phyloP scores from a whole-genome alignment of 139 green algal genomes.

The Tetraselmis chui region DNA sequence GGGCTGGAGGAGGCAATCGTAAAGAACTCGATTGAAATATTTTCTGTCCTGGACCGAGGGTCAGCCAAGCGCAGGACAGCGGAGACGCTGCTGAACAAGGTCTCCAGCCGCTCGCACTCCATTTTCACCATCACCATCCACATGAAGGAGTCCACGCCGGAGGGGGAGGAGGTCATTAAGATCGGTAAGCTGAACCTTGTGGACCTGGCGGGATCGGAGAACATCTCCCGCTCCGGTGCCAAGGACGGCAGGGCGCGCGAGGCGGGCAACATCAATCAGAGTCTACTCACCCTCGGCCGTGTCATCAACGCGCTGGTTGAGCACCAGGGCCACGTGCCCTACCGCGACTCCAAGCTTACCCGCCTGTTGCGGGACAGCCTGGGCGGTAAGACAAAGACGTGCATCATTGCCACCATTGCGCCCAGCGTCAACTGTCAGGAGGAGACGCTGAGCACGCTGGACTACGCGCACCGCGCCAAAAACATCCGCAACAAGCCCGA shows the following conservation, averaged over 20 bases:
- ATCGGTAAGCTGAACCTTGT: constrained; percentile 98
- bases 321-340: constrained; percentile 53
- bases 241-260: constrained; percentile 59
- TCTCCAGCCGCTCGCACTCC: constrained; percentile 88
- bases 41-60: constrained; percentile 81
- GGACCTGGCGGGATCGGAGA: constrained; percentile 93
- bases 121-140: constrained; percentile 86
- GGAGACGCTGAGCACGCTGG: constrained; percentile 94
- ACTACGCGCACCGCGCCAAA: constrained; percentile 96
- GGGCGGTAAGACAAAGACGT: constrained; percentile 81
- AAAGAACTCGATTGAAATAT: constrained; percentile 77
- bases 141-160: constrained; percentile 78
- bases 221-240: constrained; percentile 70
- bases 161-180: constrained; percentile 96
- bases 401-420: constrained; percentile 97
- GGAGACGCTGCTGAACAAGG: constrained; percentile 96
- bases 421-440: constrained; percentile 81
- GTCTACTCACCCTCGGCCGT: constrained; percentile 86
- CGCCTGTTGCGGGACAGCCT: constrained; percentile 86
- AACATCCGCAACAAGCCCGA: constrained; percentile 97
- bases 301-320: constrained; percentile 95
- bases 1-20: constrained; percentile 92
- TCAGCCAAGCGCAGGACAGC: constrained; percentile 81
- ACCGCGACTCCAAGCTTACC: constrained; percentile 94
- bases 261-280: constrained; percentile 98